These are phyloP conservation scores for Dactylis glomerata DNA, from an alignment of 176 grass and related monocot species.

Conservation along the genomic window DNA sequence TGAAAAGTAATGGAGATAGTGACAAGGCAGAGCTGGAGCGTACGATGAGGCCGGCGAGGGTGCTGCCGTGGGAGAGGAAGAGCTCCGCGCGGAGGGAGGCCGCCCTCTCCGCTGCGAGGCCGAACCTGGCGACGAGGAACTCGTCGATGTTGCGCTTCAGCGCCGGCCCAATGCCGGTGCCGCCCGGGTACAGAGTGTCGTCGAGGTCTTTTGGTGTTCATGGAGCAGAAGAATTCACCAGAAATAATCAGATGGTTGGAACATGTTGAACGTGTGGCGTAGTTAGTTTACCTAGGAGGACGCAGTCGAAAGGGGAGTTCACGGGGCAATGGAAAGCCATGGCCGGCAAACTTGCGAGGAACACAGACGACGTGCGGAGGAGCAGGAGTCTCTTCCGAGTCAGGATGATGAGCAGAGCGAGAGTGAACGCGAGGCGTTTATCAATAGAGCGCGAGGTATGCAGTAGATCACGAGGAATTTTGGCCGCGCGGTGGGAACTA, in stretches of 20 bases:
- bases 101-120: conserved; percentile 46
- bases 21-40: neutral
- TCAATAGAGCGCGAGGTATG: conserved; percentile 28
- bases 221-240: neutral
- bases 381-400: neutral
- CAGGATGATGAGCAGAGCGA: neutral
- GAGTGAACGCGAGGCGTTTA: conserved; percentile 28
- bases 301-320: conserved; percentile 56
- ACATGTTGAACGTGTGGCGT: neutral
- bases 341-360: neutral
- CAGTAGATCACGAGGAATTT: conserved; percentile 7
- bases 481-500: neutral
- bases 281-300: conserved; percentile 59
- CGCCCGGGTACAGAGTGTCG: conserved; percentile 80
- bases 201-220: conserved; percentile 59
- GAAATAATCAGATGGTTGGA: neutral
- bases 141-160: conserved; percentile 88
- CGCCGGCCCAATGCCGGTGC: conserved; percentile 48
- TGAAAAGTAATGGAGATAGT: neutral
- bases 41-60: conserved; percentile 91
- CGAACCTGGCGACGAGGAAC: conserved; percentile 60
- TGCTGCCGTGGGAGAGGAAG: conserved; percentile 81
- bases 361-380: neutral
- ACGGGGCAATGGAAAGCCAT: conserved; percentile 19
- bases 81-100: conserved; percentile 66